Base-by-base conservation (phyloP, 179 eudicot genomes). In the Camellia oleifera region DNA sequence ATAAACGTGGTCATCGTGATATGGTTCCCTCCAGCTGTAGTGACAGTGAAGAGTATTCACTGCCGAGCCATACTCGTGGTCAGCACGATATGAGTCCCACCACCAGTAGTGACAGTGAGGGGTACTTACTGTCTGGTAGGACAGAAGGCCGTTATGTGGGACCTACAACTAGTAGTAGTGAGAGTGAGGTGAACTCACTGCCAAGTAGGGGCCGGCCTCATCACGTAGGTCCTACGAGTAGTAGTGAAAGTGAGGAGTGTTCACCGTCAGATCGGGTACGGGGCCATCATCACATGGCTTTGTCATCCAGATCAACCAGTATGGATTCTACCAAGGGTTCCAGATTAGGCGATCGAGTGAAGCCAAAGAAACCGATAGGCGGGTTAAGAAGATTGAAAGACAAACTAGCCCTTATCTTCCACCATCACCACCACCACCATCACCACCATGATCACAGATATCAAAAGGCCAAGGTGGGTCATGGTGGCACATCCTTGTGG, bases 351-450 rank as follows among this genome's bases (percentile, higher is more conserved):
- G 44, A 69, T 54, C 74, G 64, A 48, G 70, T 23, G 45, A 82
- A 78, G 58, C 83, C 54, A 50, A 66, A 78, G 15, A 85, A 81
- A 53, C 62, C 56, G 48, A 81, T 12, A n/a, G 92, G 98, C 12
- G 66, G 80, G 45, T 84, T 89, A 52, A 89, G 77, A 78, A 87
- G 86, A 77, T 53, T 94, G n/a, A 87, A 91, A 86, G 89, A 86
- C 82, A 91, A 86, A 82, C 61, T 94, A 45, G 92, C 92, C 46
- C 75, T 87, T 82, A 85, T 94, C 18, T 88, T 94, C 79, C 97
- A 94, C 82, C 93, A 91, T 77, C 97, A 90, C 23, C 88, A 87
- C 74, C 94, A 92, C 83, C 96, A 89, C 72, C 92, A 90, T 64
- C 87, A 84, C 58, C 81, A 86, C 63, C 79, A 78, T 64, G 83